Conservation (phyloP, 148 eudicot species). For the Spergularia marina region DNA sequence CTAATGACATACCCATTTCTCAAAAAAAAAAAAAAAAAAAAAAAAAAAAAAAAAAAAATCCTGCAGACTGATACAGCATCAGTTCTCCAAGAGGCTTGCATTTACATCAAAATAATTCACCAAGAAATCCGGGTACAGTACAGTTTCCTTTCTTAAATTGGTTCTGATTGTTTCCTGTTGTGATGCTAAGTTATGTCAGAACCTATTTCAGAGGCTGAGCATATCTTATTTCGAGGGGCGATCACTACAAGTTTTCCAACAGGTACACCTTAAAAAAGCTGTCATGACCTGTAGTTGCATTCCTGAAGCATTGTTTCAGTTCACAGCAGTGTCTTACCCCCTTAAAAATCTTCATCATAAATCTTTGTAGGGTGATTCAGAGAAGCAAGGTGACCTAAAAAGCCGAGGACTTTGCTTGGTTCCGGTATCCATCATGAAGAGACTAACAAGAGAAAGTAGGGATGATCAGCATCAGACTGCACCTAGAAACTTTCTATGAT, state of each 20-base stretch:
- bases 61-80: slow-evolving; percentile 67
- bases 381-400: slow-evolving; percentile 34
- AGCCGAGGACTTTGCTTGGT: slow-evolving; percentile 53
- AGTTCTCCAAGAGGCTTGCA: slow-evolving; percentile 62
- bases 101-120: slow-evolving; percentile 50
- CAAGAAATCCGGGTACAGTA: slow-evolving; percentile 49
- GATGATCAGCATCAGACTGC: slow-evolving; percentile 26
- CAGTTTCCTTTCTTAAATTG: neutral
- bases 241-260: slow-evolving; percentile 23
- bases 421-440: slow-evolving; percentile 47
- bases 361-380: slow-evolving; percentile 20
- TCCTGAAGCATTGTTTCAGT: neutral
- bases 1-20: no score
- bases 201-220: slow-evolving; percentile 29
- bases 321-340: neutral
- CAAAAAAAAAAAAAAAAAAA: no score
- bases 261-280: slow-evolving; percentile 10
- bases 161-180: neutral
- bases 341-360: neutral
- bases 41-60: neutral
- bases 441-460: slow-evolving; percentile 29
- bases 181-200: neutral
- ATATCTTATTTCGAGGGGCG: slow-evolving; percentile 31
- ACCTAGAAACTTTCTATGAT: slow-evolving; percentile 11
- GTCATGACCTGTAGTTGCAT: neutral